These are phyloP conservation scores for Fonsecaea multimorphosa DNA, from an alignment of 2,329 filamentous ascomycete species.

Conservation along the genomic window DNA sequence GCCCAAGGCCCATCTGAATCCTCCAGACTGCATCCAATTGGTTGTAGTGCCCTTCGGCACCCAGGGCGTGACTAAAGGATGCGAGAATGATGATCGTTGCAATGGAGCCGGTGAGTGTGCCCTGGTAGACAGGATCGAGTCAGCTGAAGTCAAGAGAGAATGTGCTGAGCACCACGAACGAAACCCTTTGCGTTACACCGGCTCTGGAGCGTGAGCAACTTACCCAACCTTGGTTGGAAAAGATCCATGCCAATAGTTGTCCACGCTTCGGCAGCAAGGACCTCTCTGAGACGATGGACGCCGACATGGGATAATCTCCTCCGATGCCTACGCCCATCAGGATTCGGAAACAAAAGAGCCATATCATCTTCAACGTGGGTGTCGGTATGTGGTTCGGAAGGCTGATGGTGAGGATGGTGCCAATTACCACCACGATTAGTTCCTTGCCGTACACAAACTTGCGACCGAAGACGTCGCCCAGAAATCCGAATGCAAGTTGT, in stretches of 20 bases:
- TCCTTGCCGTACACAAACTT: neutral
- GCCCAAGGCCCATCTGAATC: constrained; percentile 37
- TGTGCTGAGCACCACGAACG: too few relatives aligned
- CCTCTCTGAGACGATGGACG: constrained; percentile 21
- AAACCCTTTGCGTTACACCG: too few relatives aligned
- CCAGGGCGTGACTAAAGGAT: neutral
- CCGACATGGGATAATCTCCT: constrained; percentile 26
- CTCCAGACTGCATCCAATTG: constrained; percentile 38
- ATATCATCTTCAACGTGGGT: neutral
- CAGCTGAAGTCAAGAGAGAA: neutral
- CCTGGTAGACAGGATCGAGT: neutral
- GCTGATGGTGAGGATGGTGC: neutral
- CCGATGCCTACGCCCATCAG: constrained; percentile 8
- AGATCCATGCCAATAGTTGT: neutral
- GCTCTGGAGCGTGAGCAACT: neutral
- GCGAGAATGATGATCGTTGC: constrained; percentile 7
- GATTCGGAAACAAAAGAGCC: neutral
- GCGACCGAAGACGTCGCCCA: neutral
- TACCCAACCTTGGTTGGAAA: neutral
- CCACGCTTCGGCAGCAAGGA: neutral
- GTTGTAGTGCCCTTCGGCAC: neutral
- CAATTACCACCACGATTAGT: neutral
- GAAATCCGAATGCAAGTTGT: neutral
- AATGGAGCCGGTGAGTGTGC: constrained; percentile 26
- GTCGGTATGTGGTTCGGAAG: neutral